Conservation (phyloP, 192 early-diverging fungal species). For the Spizellomyces sp. region DNA sequence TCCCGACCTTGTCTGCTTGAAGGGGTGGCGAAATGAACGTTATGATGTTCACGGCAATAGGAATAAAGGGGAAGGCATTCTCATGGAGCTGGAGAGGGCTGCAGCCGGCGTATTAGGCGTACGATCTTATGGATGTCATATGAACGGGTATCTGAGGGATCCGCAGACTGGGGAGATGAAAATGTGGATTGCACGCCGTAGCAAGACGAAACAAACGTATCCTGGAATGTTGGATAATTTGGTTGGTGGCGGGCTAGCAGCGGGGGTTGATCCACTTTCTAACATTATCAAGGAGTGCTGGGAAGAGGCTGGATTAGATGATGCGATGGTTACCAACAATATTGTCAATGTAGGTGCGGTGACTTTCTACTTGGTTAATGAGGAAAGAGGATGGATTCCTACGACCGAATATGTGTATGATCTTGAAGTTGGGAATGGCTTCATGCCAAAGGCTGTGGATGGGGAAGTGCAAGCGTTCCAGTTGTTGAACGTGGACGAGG, state of each 20-base stretch:
- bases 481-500: slow-evolving; percentile 68
- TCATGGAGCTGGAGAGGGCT: slow-evolving; percentile 71
- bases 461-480: slow-evolving; percentile 85
- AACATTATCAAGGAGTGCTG: slow-evolving; percentile 84
- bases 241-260: slow-evolving; percentile 66
- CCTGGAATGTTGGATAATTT: slow-evolving; percentile 71
- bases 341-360: slow-evolving; percentile 60
- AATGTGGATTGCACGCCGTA: slow-evolving; percentile 90
- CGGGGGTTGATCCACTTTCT: slow-evolving; percentile 56
- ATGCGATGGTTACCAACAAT: neutral
- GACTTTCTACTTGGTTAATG: slow-evolving; percentile 64
- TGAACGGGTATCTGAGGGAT: slow-evolving; percentile 74
- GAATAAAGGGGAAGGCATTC: slow-evolving; percentile 13
- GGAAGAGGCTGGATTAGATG: slow-evolving; percentile 81
- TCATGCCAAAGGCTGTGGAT: slow-evolving; percentile 71
- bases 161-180: slow-evolving; percentile 39
- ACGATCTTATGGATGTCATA: slow-evolving; percentile 83
- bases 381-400: slow-evolving; percentile 63
- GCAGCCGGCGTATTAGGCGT: slow-evolving; percentile 81
- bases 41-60: slow-evolving; percentile 74
- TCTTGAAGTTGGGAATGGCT: slow-evolving; percentile 65
- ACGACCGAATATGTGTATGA: slow-evolving; percentile 90
- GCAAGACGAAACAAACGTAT: slow-evolving; percentile 80
- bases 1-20: slow-evolving; percentile 31
- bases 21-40: slow-evolving; percentile 85